Evolutionary conservation across 345 rosid species (phyloP).

Genomic region (Raphanus raphanistrum): DNA sequence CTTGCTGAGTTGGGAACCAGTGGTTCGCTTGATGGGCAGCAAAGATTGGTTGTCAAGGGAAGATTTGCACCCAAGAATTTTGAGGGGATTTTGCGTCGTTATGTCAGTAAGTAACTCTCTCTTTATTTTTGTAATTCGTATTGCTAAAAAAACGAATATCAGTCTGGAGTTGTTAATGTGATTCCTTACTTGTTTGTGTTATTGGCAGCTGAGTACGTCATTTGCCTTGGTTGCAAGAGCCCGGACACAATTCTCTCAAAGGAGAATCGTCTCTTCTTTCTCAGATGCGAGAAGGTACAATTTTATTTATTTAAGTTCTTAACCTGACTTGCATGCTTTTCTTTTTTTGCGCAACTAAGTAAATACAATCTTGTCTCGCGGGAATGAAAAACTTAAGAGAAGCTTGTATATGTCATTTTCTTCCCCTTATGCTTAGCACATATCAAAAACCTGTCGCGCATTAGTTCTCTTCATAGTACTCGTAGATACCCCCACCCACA

Average conservation of each 20-base stretch:
- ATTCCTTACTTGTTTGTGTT: neutral
- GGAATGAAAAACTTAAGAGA: neutral
- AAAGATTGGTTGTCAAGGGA: slow-evolving; percentile 78
- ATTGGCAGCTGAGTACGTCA: slow-evolving; percentile 48
- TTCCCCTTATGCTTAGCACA: neutral
- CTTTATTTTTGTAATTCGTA: neutral
- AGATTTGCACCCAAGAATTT: slow-evolving; percentile 77
- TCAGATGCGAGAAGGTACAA: slow-evolving; percentile 65
- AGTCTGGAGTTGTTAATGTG: neutral
- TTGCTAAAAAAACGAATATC: neutral
- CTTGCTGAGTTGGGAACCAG: slow-evolving; percentile 80
- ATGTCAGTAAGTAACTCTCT: slow-evolving; percentile 59
- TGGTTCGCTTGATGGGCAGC: slow-evolving; percentile 83
- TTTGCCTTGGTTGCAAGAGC: slow-evolving; percentile 56
- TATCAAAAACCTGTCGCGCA: neutral
- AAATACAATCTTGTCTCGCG: neutral
- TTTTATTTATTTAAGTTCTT: neutral
- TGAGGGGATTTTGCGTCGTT: slow-evolving; percentile 63
- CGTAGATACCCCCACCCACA: no score
- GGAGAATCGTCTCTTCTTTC: slow-evolving; percentile 64
- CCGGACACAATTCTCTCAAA: slow-evolving; percentile 56
- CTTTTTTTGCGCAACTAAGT: neutral
- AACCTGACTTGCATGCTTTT: neutral
- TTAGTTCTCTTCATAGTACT: neutral
- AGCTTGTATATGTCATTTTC: neutral